Percentiles rank a stretch among this genome's conserved stretches.
Evolutionary conservation across 78 protist species (phyloP).

Genomic region (Dictyostelium intermedium): DNA sequence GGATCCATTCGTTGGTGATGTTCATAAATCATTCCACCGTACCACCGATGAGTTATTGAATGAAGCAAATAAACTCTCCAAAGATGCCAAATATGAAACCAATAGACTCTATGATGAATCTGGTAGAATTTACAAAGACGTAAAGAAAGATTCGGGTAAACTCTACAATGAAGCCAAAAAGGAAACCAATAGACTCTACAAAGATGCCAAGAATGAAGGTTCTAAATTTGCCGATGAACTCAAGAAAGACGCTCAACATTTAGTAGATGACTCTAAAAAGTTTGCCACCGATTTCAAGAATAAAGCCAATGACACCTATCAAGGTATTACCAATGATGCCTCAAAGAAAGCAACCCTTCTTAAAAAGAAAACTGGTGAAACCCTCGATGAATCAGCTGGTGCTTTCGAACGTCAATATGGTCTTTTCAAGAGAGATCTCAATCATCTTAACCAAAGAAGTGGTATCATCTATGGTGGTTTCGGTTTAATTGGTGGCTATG

Average conservation of each 20-base stretch:
- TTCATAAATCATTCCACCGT: background rate
- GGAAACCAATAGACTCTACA: background rate
- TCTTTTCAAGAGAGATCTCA: background rate
- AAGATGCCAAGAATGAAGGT: background rate
- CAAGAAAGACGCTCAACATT: background rate
- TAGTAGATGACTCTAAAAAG: background rate
- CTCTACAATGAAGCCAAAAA: background rate
- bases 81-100: background rate
- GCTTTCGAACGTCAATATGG: background rate
- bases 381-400: slow-evolving; percentile 17
- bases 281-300: background rate
- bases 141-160: background rate
- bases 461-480: slow-evolving; percentile 54
- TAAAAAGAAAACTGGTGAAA: slow-evolving; percentile 21
- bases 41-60: background rate
- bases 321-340: background rate
- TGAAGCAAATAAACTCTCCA: background rate
- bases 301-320: background rate
- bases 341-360: background rate
- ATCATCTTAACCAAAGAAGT: background rate
- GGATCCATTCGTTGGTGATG: background rate
- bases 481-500: slow-evolving; percentile 55
- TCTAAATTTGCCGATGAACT: background rate
- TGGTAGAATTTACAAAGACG: background rate
- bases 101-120: background rate